Base-by-base conservation (phyloP, 1,284 basidiomycete species). In the Vanrija pseudolonga region DNA sequence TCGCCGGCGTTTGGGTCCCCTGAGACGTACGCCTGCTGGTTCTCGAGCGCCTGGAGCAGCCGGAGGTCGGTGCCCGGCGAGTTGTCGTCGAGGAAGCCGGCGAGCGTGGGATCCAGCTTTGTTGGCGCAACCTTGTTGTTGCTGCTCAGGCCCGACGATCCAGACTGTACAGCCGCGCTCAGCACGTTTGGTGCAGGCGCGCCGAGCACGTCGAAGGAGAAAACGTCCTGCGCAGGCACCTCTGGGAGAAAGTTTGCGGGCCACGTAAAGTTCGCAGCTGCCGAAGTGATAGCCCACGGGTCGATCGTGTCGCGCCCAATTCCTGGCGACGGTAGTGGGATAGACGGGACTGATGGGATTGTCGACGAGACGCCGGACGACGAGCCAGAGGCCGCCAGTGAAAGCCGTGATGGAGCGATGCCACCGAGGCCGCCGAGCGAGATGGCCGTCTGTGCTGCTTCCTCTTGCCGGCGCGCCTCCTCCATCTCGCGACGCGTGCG, bases 401-500 rank as follows among this genome's bases (percentile, higher is more conserved):
- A n/a, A 9, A 45, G 24, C 22, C 44, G 44, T 3, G 23, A 32
- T 4, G 32, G 32, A 9, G 20, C 44, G 18, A 39, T 15, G 7
- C n/a, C 40, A 4, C 40, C 18, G 11, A n/a, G 14, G 42, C 45
- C 32, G 12, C 32, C 32, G 32, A 32, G 32, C 32, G 32, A 32
- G 12, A 32, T 32, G 32, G 32, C 32, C 32, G 32, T 32, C 32
- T 32, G 32, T 12, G 32, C 11, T 1, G 32, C 32, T 12, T 51
- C 47, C 53, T 72, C 68, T 18, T 50, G 54, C 22, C 63, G 60
- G 24, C 71, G 68, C 18, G 76, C 77, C 46, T 72, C 76, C 51
- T 77, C 74, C 77, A 79, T 79, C 63, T 78, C 74, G 26, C 72
- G 73, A 23, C 75, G 59, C 20, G 76, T 79, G 43, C 77, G 61